Evolutionary conservation across 768 basidiomycete species (phyloP).

Genomic region (Ramaria rubella): DNA sequence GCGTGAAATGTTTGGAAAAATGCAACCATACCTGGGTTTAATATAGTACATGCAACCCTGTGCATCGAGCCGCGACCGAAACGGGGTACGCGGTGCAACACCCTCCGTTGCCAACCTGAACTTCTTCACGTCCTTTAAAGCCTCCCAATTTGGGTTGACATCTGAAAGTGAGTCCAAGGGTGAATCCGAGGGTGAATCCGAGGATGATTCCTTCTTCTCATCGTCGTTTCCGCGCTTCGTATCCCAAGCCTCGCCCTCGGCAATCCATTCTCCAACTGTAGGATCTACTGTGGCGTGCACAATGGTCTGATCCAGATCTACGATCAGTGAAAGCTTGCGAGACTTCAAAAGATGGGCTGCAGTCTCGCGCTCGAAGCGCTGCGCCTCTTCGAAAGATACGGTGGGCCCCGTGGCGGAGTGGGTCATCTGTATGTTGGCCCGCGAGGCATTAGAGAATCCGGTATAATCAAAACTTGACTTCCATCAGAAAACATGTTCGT

Average conservation of each 20-base stretch:
- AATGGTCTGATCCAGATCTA: conserved; percentile 98
- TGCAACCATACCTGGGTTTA: conserved; percentile 74
- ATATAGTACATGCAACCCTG: conserved; percentile 96
- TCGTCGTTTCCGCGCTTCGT: conserved; percentile 40
- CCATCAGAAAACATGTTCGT: neutral
- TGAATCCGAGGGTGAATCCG: conserved; percentile 23
- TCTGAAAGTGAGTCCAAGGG: conserved; percentile 21
- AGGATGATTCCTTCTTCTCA: conserved; percentile 33
- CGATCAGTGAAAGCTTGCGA: conserved; percentile 86
- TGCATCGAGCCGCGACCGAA: conserved; percentile 46
- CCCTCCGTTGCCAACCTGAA: conserved; percentile 83
- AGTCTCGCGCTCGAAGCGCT: conserved; percentile 78
- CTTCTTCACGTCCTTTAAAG: conserved; percentile 81
- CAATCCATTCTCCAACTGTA: conserved; percentile 96
- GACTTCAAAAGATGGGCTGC: conserved; percentile 68
- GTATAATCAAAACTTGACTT: conserved; percentile 68
- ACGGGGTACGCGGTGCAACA: conserved; percentile 40
- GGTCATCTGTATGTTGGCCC: conserved; percentile 89
- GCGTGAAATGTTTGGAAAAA: neutral
- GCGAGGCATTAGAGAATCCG: conserved; percentile 77
- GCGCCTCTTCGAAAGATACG: conserved; percentile 88
- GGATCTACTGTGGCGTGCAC: conserved; percentile 98
- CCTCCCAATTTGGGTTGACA: conserved; percentile 90
- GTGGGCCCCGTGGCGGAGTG: conserved; percentile 89
- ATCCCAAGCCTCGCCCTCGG: conserved; percentile 79